Evolutionary conservation across 108 stramenopile species (phyloP).

Genomic region (Bacterosira constricta): DNA sequence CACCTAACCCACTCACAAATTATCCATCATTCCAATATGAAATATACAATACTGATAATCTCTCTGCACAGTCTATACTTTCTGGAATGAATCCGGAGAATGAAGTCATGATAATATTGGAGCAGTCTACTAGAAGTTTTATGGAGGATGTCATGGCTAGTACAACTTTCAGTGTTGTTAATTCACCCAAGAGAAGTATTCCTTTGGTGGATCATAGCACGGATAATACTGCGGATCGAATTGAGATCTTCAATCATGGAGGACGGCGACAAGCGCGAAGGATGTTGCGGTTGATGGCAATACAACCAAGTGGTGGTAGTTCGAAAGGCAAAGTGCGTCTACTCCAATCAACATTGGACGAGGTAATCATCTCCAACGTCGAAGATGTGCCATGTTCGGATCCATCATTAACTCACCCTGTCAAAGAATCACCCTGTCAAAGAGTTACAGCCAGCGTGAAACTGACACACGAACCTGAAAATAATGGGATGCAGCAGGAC

Average conservation of each 20-base stretch:
- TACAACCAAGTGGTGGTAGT: neutral
- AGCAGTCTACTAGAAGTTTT: neutral
- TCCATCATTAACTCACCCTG: too few species aligned
- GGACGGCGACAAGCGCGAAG: too few species aligned
- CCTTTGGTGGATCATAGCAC: too few species aligned
- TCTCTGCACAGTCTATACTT: neutral
- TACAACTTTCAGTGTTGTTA: neutral
- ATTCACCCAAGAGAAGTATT: too few species aligned
- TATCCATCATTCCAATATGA: conserved; percentile 26
- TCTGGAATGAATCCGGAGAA: conserved; percentile 7
- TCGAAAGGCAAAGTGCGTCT: neutral
- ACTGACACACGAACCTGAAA: conserved; percentile 8
- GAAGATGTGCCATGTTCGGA: neutral
- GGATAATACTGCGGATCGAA: too few species aligned
- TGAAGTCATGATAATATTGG: neutral
- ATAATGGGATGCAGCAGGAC: too few species aligned
- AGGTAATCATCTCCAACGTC: conserved; percentile 4
- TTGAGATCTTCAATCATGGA: too few species aligned
- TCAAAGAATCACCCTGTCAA: conserved; percentile 15
- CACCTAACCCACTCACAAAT: too few species aligned
- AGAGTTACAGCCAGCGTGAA: neutral
- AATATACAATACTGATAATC: conserved; percentile 11
- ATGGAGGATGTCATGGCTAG: neutral
- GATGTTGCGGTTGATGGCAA: too few species aligned
- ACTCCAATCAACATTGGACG: neutral